Evolutionary conservation across 2,329 filamentous ascomycete species (phyloP).

Genomic region (Fusarium marasasianum): DNA sequence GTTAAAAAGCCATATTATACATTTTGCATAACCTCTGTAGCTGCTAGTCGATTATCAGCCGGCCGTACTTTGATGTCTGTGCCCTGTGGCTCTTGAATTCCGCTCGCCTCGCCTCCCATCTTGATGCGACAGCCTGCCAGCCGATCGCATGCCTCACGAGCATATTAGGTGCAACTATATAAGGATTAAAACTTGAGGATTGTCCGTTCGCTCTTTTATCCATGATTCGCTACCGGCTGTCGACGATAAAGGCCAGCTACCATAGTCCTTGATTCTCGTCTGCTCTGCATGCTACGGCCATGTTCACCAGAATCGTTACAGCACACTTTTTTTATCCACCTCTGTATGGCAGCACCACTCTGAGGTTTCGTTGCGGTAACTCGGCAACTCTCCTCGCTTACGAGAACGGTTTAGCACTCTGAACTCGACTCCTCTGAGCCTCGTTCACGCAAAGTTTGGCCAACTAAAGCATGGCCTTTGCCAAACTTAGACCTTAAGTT

Average conservation of each 20-base stretch:
- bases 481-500: rapidly evolving
- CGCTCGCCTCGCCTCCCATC: neutral
- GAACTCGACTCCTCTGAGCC: neutral
- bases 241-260: neutral
- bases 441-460: rapidly evolving
- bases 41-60: neutral
- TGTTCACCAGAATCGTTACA: neutral
- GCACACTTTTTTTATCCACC: neutral
- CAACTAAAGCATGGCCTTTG: neutral
- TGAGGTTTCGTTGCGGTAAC: neutral
- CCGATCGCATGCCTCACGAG: rapidly evolving
- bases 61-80: neutral
- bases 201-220: neutral
- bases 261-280: neutral
- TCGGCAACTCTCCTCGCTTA: neutral
- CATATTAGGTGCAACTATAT: neutral
- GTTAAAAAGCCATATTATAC: neutral
- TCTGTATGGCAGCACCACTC: neutral
- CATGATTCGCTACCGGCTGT: neutral
- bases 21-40: neutral
- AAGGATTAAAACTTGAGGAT: rapidly evolving
- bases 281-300: neutral
- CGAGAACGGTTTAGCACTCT: too few species aligned
- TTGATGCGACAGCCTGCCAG: neutral
- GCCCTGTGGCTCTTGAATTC: neutral